Evolutionary conservation across 1,139 yeast genomes (phyloP), one percentile per base, ranked within the genome.

Genomic region (Kodamaea derodonti): DNA sequence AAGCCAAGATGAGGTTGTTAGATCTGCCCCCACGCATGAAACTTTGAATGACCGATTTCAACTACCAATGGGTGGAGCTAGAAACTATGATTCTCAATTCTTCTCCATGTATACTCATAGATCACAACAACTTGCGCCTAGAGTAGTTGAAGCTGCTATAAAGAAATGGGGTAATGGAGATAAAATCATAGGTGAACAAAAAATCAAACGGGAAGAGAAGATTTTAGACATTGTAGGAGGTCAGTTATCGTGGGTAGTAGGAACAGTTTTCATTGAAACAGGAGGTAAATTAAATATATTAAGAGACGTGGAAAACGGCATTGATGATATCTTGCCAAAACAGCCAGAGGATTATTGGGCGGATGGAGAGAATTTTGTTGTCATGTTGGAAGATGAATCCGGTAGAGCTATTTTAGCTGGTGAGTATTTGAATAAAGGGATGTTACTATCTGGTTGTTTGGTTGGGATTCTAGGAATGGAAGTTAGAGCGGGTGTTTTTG

Each of bases 361-460:
- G 12, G 20, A 30, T 18, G 83, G 74, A 42, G 70, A 77, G 0
- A 75, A 70, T 1, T n/a, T n/a, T n/a, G 65, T 79, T 14, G 86
- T 85, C 15, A 77, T 82, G 81, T 56, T 94, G 29, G 98, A 92
- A 56, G 98, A 94, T 58, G 97, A 90, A 52, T 80, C 92, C 33
- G 98, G 99, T 4, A 68, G 99, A 32, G 82, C 95, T 9, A 58
- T 78, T 20, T 62, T 92, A 22, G 95, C 95, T 22, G 82, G 78
- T 24, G 66, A 72, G 14, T 62, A 80, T 33, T 65, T 70, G 38
- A 42, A 48, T 38, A 48, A 62, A 46, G 47, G 75, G 56, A 58
- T 72, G 3, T 64, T 92, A 24, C 95, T 90, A 0, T 90, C 97
- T 0, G 99, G 99, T 2, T 75, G 82, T 15, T 82, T 90, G 1